Base-by-base conservation (phyloP, 2,329 filamentous ascomycete genomes). In the Talaromyces sp. region DNA sequence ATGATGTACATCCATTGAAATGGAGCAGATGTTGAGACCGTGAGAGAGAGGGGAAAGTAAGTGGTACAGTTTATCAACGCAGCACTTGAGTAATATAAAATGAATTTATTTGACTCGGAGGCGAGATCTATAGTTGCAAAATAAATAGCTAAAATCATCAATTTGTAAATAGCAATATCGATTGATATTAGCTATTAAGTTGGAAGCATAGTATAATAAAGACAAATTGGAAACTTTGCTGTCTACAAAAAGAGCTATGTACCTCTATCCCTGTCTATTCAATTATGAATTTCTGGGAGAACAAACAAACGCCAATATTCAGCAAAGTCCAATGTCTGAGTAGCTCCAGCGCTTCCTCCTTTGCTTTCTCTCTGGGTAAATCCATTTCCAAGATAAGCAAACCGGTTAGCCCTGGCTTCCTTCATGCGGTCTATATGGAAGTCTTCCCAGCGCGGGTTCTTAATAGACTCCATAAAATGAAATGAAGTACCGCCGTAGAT, bases 401-500 rank as follows among this genome's bases (percentile, higher is more conserved):
- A 68, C 7, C 54, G 58, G 36, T 67, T 68, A 7, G 27, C 47
- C 14, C 44, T 59, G 18, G 56, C 62, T 36, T 68, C 67, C 55
- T 52, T 59, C 14, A 52, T n/a, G 5, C 57, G 44, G 27, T 53
- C 47, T 14, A 67, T 59, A 52, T 64, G 54, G 34, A 63, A 66
- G 57, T 67, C 59, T 50, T 67, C 64, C 23, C 58, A 58, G 12
- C 65, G 63, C 51, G 56, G 40, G 9, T 61, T 63, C 34, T 56
- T 56, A 4, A 65, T 56, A 2, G 57, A 31, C 16, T 60, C 55
- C 14, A 58, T 63, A 40, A 57, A 67, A 42, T 71, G 69, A 28
- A 70, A 56, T 4, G 67, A 60, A 23, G 60, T 66, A 7, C 68
- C 68, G 10, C 66, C 68, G 59, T 66, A 70, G 44, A 67, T 63